Evolutionary conservation across 106 monocot genomes (phyloP).

Genomic region (Dioscorea dumetorum): DNA sequence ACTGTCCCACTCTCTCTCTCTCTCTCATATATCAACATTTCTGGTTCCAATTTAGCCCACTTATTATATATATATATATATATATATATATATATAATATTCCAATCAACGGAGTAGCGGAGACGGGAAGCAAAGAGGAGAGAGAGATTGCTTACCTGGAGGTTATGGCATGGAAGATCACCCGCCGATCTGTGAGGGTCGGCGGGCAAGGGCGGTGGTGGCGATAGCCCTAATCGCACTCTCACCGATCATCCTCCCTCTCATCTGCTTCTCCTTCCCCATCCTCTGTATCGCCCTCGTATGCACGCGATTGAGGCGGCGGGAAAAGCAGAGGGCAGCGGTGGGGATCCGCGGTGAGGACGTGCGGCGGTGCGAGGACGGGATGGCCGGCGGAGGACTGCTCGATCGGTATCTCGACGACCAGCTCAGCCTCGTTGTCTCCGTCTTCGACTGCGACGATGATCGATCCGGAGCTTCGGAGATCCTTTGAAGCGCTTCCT

Average conservation of each 20-base stretch:
- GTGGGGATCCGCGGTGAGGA: background rate
- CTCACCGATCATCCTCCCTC: background rate
- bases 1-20: too few relatives aligned
- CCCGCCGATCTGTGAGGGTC: background rate
- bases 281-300: background rate
- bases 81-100: too few relatives aligned
- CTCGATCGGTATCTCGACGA: slow-evolving; percentile 7
- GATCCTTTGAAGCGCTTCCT: background rate
- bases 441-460: slow-evolving; percentile 2
- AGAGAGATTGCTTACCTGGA: background rate
- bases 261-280: slow-evolving; percentile 10
- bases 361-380: background rate
- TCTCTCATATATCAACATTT: too few relatives aligned
- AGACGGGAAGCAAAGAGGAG: background rate
- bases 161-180: background rate
- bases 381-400: background rate
- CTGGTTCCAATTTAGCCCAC: too few relatives aligned
- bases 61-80: too few relatives aligned
- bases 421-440: slow-evolving; percentile 1
- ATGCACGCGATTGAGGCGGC: background rate
- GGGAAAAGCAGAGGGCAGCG: background rate
- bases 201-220: background rate
- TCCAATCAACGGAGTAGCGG: background rate
- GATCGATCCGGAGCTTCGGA: background rate
- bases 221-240: background rate